These are phyloP conservation scores for Cyanidiococcus yangmingshanensis DNA, from an alignment of 23 red algal species.

Conservation along the genomic window DNA sequence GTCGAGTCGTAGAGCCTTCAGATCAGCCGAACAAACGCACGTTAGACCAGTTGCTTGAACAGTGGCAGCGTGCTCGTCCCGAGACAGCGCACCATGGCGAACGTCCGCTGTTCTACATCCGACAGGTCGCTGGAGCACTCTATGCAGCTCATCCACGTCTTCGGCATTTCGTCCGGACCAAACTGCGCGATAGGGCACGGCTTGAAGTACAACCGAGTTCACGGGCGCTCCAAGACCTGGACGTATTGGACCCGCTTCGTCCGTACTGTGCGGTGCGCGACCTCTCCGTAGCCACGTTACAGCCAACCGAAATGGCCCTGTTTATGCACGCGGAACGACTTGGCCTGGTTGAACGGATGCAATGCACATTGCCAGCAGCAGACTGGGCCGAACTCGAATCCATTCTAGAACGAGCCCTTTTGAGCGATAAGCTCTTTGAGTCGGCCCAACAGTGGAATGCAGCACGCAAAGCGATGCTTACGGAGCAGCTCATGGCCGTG, in stretches of 20 bases:
- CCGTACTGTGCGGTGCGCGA: neutral
- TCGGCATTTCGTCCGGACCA: neutral
- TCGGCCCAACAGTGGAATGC: slow-evolving; percentile 11
- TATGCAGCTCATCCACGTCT: slow-evolving; percentile 2
- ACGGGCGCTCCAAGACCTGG: neutral
- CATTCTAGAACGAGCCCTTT: neutral
- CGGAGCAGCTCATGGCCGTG: neutral
- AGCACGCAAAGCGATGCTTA: neutral
- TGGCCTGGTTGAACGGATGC: neutral
- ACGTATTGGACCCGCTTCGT: neutral
- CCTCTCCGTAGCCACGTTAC: neutral
- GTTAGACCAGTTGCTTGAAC: neutral
- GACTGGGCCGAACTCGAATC: neutral
- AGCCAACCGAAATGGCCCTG: neutral
- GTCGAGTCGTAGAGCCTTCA: neutral
- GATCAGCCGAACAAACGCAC: neutral
- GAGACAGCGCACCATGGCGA: neutral
- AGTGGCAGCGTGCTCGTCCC: neutral
- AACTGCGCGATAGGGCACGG: neutral
- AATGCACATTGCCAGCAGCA: neutral
- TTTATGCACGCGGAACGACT: neutral
- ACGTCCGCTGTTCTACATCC: neutral
- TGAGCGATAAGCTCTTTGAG: slow-evolving; percentile 14
- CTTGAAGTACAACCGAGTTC: neutral
- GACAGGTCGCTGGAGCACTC: neutral